Evolutionary conservation across 108 stramenopile species (phyloP), one percentile per base, ranked within the genome.

Genomic region (Nitzschia sp.): DNA sequence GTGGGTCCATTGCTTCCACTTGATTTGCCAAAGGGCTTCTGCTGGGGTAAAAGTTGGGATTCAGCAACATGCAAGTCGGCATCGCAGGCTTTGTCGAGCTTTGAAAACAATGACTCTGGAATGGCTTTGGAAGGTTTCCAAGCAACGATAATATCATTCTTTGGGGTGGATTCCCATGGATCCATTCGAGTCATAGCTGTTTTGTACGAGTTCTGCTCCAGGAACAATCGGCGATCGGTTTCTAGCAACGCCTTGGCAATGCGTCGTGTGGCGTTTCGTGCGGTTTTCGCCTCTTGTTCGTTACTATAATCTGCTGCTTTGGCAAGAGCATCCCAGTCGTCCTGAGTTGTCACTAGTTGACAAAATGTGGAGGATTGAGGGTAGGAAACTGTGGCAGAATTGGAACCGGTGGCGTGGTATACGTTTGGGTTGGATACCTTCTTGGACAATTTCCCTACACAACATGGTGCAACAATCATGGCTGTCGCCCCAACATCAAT

Each of bases 181-280:
- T 85, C 73, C 86, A 91, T 88, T 21, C 83, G 57, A 12, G 79
- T 83, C 56, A 91, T 56, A 1, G 78, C 83, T 22, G 77, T 75
- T 0, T 62, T 21, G 58, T 83, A 77, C 17, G 39, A 59, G 63
- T 70, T 70, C 17, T 17, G 37, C 57, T 84, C 59, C 43, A 84
- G 52, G 54, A 69, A 86, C 8, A 80, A 37, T 21, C 80, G 57
- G 50, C 90, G 78, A 77, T 91, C 90, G 73, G 76, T 81, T 53
- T 91, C 90, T 22, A 91, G 44, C 55, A 91, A 67, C 7, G 82
- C 79, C 77, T 91, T 91, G 57, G 90, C 90, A 0, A 77, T 86
- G 10, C 90, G 73, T n/a, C 84, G 76, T 41, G 77, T 64, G 1
- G 90, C 86, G 78, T 86, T 87, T 14, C 74, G 71, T 8, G 68